Evolutionary conservation across 2,329 filamentous ascomycete species (phyloP), one percentile per base, ranked within the genome.

Genomic region (Fusarium xylarioides): DNA sequence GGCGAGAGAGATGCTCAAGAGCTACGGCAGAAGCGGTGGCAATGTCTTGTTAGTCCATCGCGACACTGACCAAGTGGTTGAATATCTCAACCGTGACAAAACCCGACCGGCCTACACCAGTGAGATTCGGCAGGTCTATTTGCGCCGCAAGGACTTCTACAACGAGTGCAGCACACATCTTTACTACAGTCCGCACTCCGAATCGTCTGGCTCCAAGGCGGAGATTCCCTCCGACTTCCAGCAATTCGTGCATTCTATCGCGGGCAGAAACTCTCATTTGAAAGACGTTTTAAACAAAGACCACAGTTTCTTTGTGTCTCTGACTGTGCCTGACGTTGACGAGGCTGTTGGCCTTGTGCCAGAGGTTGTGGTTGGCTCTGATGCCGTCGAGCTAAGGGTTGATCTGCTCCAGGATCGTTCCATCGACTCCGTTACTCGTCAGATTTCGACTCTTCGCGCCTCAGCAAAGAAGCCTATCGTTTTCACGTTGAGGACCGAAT

Each of bases 361-460:
- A 4, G 86, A 90, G 57, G 92, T 95, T 47, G 90, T 92, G 18
- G 91, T 97, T 44, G 96, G 96, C 9, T 93, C 93, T 12, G 95
- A 99, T 83, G 96, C 95, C 7, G 94, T 98, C 16, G 96, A 99
- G 82, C 84, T 99, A 57, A 91, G 96, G n/a, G 93, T 97, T 8
- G 96, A 99, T 82, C 85, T 99, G 46, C 88, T 99, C 21, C 88
- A 92, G 69, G 93, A 98, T 78, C 89, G 91, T 10, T 86, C 90
- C 7, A 83, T 90, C 2, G 94, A 97, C 65, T 97, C 93, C 70
- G 89, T 99, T 38, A 90, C 91, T 52, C 90, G 92, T 32, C 95
- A 99, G 78, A 87, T 98, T 43, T 91, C 95, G 2, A 86, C 95
- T 63, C 85, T 99, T 32, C 90, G 95, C 58, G 91, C 91, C 21